These are phyloP conservation scores for Penicillium steckii DNA, from an alignment of 495 filamentous ascomycete genomes.

Conservation along the genomic window DNA sequence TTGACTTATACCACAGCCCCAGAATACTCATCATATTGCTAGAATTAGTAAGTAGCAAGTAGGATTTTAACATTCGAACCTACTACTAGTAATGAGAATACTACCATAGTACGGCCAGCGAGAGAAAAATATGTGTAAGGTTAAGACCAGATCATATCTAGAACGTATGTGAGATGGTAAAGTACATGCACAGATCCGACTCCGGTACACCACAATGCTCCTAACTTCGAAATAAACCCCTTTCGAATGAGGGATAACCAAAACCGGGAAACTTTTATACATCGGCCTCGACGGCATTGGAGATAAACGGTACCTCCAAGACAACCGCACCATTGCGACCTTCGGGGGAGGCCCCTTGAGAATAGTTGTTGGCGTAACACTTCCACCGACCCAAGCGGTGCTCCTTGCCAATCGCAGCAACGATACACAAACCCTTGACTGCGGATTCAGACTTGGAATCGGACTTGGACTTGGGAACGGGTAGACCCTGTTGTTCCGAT, in stretches of 20 bases:
- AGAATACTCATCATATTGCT: too few species aligned
- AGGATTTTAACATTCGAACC: too few species aligned
- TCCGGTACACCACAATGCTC: slow-evolving; percentile 10
- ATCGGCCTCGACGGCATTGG: slow-evolving; percentile 24
- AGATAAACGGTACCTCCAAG: slow-evolving; percentile 67
- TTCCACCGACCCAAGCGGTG: slow-evolving; percentile 78
- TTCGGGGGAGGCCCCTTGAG: slow-evolving; percentile 44
- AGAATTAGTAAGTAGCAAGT: too few species aligned
- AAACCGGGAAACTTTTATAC: slow-evolving; percentile 19
- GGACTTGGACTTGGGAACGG: slow-evolving; percentile 44
- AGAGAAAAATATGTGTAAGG: too few species aligned
- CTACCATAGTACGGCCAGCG: too few species aligned
- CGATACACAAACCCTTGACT: slow-evolving; percentile 70
- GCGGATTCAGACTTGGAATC: slow-evolving; percentile 48
- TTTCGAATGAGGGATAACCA: not conserved
- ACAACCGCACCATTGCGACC: slow-evolving; percentile 77
- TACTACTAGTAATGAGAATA: too few species aligned
- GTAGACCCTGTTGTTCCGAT: slow-evolving; percentile 23
- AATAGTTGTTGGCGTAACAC: slow-evolving; percentile 41
- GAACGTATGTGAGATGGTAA: slow-evolving; percentile 11
- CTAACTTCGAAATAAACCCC: not conserved
- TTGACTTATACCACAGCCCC: too few species aligned
- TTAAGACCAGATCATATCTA: not conserved
- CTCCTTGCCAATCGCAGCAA: slow-evolving; percentile 83
- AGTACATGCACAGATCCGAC: slow-evolving; percentile 12